Evolutionary conservation across 164 flowering plant species (phyloP), one percentile per base, ranked within the genome.

Genomic region (Stephania japonica): DNA sequence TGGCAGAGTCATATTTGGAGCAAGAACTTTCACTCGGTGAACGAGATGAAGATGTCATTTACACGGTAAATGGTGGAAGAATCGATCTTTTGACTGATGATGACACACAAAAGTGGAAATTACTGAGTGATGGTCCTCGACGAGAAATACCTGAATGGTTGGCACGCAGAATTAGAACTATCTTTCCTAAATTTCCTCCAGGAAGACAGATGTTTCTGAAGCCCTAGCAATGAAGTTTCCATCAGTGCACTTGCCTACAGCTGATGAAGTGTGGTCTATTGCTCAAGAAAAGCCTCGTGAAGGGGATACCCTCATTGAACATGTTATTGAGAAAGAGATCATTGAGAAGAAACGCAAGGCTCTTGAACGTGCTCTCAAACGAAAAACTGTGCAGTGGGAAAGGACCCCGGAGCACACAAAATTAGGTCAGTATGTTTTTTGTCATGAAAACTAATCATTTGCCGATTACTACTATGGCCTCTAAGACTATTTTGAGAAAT

Each of bases 221-320:
- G 84, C 77, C 59, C 43, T 72, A 42, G 47, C 70, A 21, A 77
- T 78, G 50, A 75, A 74, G n/a, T 85, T 72, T 56, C 72, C 66
- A 71, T 16, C 83, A 43, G 73, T 86, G 76, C 79, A 78, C 73
- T 82, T 85, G 84, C 91, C 91, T 18, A 84, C 77, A 66, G 78
- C 79, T 64, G 83, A 83, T 41, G 88, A 86, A 78, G 89, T 88
- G 23, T 88, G 91, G 91, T 85, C 89, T 14, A 85, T 88, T 75
- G 84, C 86, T 70, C 85, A 82, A 75, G 88, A 82, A 83, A 88
- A 85, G 79, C 81, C 83, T 32, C 86, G 77, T 75, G 85, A 82
- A 74, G 88, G 84, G 64, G 88, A 86, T 72, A 64, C 80, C 47
- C 80, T 88, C 70, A 75, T 84, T 73, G 85, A 84, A 64, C 85